Percentiles rank a stretch among this genome's conserved stretches.
These are phyloP conservation scores for Lipomyces orientalis DNA, from an alignment of 805 yeast species.

Conservation along the genomic window DNA sequence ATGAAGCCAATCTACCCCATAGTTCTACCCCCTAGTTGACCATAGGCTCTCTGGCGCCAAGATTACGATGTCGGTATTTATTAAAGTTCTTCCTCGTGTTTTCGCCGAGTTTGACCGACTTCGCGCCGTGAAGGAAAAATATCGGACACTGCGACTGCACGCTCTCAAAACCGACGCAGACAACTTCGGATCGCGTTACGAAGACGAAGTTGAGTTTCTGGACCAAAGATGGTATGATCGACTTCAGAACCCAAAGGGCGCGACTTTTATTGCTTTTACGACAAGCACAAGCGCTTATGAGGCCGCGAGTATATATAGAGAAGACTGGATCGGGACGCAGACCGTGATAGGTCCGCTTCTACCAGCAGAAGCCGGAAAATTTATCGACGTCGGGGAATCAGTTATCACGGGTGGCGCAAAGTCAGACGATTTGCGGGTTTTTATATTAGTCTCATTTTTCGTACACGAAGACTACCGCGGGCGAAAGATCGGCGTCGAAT, in stretches of 20 bases:
- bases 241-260: neutral
- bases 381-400: neutral
- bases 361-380: neutral
- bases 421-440: neutral
- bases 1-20: no score
- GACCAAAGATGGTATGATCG: neutral
- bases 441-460: neutral
- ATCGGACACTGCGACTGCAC: neutral
- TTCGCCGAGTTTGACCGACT: neutral
- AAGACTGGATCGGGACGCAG: neutral
- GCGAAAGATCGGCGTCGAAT: neutral
- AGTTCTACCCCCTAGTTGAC: no score
- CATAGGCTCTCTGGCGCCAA: no score
- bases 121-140: neutral
- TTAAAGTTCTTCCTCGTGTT: neutral
- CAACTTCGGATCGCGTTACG: neutral
- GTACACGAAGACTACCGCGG: slow-evolving; percentile 3
- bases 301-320: neutral
- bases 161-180: neutral
- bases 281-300: neutral
- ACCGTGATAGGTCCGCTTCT: neutral
- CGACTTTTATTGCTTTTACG: neutral
- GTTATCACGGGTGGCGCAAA: neutral
- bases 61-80: neutral
- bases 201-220: neutral